Evolutionary conservation across 805 yeast species (phyloP).

Genomic region (Wickerhamiella slavikovae): DNA sequence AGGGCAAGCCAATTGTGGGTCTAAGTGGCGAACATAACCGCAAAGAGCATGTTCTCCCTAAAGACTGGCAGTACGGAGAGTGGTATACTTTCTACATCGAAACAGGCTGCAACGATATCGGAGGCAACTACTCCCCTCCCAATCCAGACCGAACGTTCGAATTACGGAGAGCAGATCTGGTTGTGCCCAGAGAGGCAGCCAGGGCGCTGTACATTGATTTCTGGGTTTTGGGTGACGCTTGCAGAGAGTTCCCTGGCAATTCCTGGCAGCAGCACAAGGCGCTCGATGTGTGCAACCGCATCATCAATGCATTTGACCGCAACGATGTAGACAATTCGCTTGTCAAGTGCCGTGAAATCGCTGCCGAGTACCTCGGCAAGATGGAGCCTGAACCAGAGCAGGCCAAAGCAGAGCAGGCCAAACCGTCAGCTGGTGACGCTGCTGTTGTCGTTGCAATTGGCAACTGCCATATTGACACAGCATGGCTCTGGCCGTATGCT

Average conservation of each 20-base stretch:
- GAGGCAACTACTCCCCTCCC: slow-evolving; percentile 57
- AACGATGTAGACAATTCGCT: slow-evolving; percentile 33
- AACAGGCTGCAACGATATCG: slow-evolving; percentile 88
- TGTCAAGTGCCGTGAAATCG: slow-evolving; percentile 41
- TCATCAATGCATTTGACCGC: slow-evolving; percentile 70
- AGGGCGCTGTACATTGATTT: slow-evolving; percentile 60
- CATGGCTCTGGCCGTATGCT: slow-evolving; percentile 99
- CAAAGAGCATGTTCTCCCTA: slow-evolving; percentile 48
- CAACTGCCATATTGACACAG: slow-evolving; percentile 92
- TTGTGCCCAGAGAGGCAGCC: slow-evolving; percentile 65
- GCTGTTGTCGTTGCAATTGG: slow-evolving; percentile 61
- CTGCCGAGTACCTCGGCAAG: slow-evolving; percentile 44
- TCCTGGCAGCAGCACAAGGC: slow-evolving; percentile 75
- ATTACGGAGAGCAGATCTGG: slow-evolving; percentile 51
- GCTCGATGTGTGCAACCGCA: slow-evolving; percentile 53
- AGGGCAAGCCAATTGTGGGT: slow-evolving; percentile 61
- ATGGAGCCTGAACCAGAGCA: slow-evolving; percentile 47
- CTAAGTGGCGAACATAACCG: slow-evolving; percentile 65
- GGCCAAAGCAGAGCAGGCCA: slow-evolving; percentile 9
- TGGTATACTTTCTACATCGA: slow-evolving; percentile 62
- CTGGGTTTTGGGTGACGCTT: slow-evolving; percentile 78
- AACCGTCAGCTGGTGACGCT: slow-evolving; percentile 8
- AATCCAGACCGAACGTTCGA: slow-evolving; percentile 53
- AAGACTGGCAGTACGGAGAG: slow-evolving; percentile 28
- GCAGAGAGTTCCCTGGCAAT: slow-evolving; percentile 59